phyloP scores from a whole-genome alignment of 1,284 basidiomycete genomes.

The Bothia castanella region DNA sequence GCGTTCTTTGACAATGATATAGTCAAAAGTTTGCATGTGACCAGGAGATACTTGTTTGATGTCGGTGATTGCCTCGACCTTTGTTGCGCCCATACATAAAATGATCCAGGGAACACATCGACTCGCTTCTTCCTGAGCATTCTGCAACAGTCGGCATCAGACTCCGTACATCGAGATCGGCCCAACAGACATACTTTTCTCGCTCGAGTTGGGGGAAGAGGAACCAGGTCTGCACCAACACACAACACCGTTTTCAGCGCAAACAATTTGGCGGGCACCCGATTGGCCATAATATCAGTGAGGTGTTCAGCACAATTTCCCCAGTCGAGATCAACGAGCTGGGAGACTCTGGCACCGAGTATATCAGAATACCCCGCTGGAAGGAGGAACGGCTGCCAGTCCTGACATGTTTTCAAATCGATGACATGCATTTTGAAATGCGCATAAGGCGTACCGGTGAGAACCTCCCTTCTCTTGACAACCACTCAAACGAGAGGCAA shows the following conservation, averaged over 20 bases:
- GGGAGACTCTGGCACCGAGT: constrained; percentile 54
- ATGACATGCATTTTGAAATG: background rate
- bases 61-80: constrained; percentile 55
- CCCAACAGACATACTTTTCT: constrained; percentile 34
- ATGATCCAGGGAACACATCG: constrained; percentile 53
- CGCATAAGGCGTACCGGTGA: constrained; percentile 24
- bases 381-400: constrained; percentile 66
- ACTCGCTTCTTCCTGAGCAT: constrained; percentile 27
- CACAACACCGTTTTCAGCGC: constrained; percentile 51
- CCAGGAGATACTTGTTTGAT: constrained; percentile 34
- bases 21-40: constrained; percentile 48
- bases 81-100: constrained; percentile 67
- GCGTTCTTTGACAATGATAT: constrained; percentile 60
- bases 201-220: constrained; percentile 35
- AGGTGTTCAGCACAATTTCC: constrained; percentile 54
- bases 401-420: constrained; percentile 26
- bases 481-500: constrained; percentile 66
- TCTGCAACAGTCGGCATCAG: constrained; percentile 16
- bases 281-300: constrained; percentile 52
- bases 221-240: constrained; percentile 53
- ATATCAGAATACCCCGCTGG: constrained; percentile 61
- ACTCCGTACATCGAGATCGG: background rate
- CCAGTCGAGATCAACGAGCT: constrained; percentile 71
- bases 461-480: constrained; percentile 38
- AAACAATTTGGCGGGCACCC: constrained; percentile 56